Evolutionary conservation across 257 asterid genomes (phyloP).

Genomic region (Gentiana macrophylla): DNA sequence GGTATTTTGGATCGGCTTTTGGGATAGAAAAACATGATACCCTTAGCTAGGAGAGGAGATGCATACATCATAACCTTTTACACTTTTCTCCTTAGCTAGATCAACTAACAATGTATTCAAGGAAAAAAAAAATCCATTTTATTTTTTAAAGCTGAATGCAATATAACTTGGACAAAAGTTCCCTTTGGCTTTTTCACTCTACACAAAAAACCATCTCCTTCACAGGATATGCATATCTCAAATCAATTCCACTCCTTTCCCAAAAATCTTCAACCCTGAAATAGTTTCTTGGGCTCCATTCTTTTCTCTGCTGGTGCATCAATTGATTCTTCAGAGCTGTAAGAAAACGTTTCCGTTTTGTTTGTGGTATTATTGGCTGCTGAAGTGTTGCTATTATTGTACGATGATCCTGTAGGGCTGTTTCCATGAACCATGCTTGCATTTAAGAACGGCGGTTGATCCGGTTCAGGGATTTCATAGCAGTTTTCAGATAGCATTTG

Average conservation of each 20-base stretch:
- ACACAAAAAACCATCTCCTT: not conserved
- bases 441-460: conserved; percentile 34
- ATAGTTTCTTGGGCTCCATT: conserved; percentile 1
- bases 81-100: not conserved
- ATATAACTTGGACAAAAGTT: too few species aligned
- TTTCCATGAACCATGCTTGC: conserved; percentile 21
- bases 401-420: conserved; percentile 35
- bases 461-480: conserved; percentile 51
- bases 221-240: not conserved
- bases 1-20: too few species aligned
- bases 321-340: conserved; percentile 41
- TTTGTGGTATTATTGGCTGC: conserved; percentile 23
- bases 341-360: conserved; percentile 23
- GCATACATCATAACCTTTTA: not conserved
- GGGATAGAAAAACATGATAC: too few species aligned
- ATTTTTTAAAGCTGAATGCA: too few species aligned
- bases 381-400: conserved; percentile 14
- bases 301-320: conserved; percentile 28
- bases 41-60: too few species aligned
- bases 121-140: too few species aligned
- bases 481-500: conserved; percentile 46
- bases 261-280: too few species aligned
- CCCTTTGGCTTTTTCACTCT: not conserved
- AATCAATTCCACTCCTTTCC: too few species aligned
- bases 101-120: not conserved